Percentiles rank a stretch among this genome's conserved stretches.
Evolutionary conservation across 192 early-diverging fungal species (phyloP).

Genomic region (Backusella tuberculispora): DNA sequence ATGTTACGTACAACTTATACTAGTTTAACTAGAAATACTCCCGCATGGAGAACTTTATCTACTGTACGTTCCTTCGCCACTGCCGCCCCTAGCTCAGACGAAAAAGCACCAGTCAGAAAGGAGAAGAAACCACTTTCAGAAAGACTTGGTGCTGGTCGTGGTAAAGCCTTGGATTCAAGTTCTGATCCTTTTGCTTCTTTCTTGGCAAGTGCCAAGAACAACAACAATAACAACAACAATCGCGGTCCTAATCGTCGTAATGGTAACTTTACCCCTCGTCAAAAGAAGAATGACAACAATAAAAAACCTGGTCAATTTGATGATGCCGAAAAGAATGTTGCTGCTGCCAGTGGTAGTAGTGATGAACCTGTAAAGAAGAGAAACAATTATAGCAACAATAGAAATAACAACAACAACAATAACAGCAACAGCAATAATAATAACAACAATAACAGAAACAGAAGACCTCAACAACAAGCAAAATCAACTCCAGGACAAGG

Average conservation of each 20-base stretch:
- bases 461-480: not conserved
- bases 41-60: slow-evolving; percentile 6
- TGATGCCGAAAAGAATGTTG: slow-evolving; percentile 22
- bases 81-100: not conserved
- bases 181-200: slow-evolving; percentile 35
- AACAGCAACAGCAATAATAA: not conserved
- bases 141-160: slow-evolving; percentile 38
- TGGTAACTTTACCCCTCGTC: slow-evolving; percentile 22
- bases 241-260: slow-evolving; percentile 16
- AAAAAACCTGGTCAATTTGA: slow-evolving; percentile 33
- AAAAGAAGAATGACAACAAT: not conserved
- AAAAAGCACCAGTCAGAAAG: not conserved
- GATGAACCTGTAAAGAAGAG: not conserved
- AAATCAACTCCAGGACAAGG: not conserved
- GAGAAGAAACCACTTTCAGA: slow-evolving; percentile 25
- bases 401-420: not conserved
- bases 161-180: slow-evolving; percentile 14
- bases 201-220: slow-evolving; percentile 29
- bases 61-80: not conserved
- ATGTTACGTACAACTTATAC: slow-evolving; percentile 19
- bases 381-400: slow-evolving; percentile 3
- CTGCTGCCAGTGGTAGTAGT: not conserved
- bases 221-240: slow-evolving; percentile 2
- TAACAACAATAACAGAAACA: slow-evolving; percentile 14
- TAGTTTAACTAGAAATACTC: not conserved